Evolutionary conservation across 2,329 filamentous ascomycete genomes (phyloP), one percentile per base, ranked within the genome.

Genomic region (Trichoderma brevicompactum): DNA sequence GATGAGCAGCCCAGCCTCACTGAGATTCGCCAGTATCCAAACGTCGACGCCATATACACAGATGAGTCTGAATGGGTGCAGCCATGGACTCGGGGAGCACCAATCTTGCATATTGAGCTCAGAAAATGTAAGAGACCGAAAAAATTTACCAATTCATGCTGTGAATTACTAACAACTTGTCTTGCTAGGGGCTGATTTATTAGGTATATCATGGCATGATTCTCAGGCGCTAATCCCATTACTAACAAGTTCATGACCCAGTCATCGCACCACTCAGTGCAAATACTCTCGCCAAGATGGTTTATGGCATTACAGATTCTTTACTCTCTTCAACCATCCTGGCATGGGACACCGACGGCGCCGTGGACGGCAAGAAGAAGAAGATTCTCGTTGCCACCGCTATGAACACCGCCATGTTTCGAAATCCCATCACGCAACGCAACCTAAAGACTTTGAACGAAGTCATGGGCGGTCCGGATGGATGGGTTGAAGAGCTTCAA

Each of bases 351-450:
- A 89, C 88, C 0, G 83, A 82, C n/a, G 87, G 87, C 0, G 74
- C 82, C 15, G 79, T 89, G 7, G 87, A 90, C 67, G 77, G 74
- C 15, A 56, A 49, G 6, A 86, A 83, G 75, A 89, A 89, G 76
- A 85, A 82, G 68, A 92, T 96, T 41, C 72, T 95, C 1, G 90
- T 94, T 0, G 91, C 91, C 2, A 89, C 89, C 1, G 88, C 90
- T 36, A 96, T 97, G 92, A 97, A 97, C 75, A 92, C 87, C 28
- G 88, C 89, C 4, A 97, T 97, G 94, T 96, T 91, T 90, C 81
- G 83, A 64, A 92, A 97, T 74, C 94, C 93, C 2, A 80, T 96
- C 52, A 97, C 94, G 1, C 82, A 79, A 56, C 87, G 85, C 68
- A 92, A 97, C 69, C 78, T 97, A 43, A 79, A 79, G 46, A 80